Base-by-base conservation (phyloP, 1,284 basidiomycete species). In the Ganoderma sinense region DNA sequence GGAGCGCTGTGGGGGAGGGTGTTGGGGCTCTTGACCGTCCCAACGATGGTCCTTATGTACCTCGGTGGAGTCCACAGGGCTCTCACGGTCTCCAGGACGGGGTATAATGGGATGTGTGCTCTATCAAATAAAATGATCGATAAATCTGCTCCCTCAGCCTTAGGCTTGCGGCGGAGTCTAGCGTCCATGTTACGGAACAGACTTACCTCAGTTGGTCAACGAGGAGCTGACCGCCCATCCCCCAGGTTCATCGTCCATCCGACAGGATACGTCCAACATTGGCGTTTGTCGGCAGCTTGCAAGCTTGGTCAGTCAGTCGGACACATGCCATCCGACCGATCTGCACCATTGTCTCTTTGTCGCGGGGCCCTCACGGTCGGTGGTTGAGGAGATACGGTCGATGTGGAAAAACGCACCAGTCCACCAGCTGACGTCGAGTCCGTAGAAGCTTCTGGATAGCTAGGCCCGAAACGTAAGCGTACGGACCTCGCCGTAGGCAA, bases 141-240 rank as follows among this genome's bases (percentile, higher is more conserved):
- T 61, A 20, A 41, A 60, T 60, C 14, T n/a, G 36, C 20, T n/a
- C 2, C 8, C 20, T 29, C 20, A 39, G 56, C 33, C 56, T 0
- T 59, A n/a, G 18, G n/a, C 48, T 53, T 53, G 8, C 23, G 26
- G 23, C 23, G 48, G 51, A 43, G 29, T 39, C 14, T 14, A 36
- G 23, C 26, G 18, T 33, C 36, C 23, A 31, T 6, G 18, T 23
- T 26, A 41, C 59, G 39, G 23, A 41, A 36, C 59, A 40, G 23
- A 59, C 56, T 61, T 61, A n/a, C 48, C 48, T 13, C 48, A 53
- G 48, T 53, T 53, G 48, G 48, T 53, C 48, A 6, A 26, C 48
- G 14, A 53, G 48, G 23, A 53, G 48, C 48, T 53, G 48, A 53
- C 48, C 13, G n/a, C 26, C 48, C 48, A 23, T 53, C 48, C 10